phyloP scores from a whole-genome alignment of 208 protist species.

The Acanthamoeba culbertsoni region DNA sequence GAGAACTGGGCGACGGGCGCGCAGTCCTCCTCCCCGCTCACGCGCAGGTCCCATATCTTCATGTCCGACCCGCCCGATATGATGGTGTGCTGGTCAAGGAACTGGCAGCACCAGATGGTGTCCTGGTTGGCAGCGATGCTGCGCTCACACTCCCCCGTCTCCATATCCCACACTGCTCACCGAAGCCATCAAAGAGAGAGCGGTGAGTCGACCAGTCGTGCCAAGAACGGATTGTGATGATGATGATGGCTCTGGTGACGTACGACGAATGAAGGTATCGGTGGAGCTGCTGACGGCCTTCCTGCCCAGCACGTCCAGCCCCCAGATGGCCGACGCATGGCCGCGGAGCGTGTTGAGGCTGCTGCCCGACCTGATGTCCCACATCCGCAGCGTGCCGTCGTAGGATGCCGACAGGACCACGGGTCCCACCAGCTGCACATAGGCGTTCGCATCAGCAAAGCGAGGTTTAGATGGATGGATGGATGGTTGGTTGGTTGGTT shows the following conservation, averaged over 20 bases:
- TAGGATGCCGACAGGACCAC: background rate
- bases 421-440: background rate
- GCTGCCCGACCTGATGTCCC: background rate
- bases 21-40: background rate
- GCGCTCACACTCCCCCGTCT: background rate
- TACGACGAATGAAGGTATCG: conserved; percentile 12
- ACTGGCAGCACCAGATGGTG: conserved; percentile 28
- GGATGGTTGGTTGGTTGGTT: too few species aligned
- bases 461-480: too few species aligned
- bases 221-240: too few species aligned
- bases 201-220: too few species aligned
- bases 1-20: background rate
- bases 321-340: conserved; percentile 22
- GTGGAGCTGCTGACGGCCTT: background rate
- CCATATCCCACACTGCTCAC: conserved; percentile 40
- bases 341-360: background rate
- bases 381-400: background rate
- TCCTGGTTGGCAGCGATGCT: background rate
- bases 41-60: background rate
- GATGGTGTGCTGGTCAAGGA: background rate
- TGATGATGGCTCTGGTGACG: too few species aligned
- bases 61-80: background rate
- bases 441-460: too few species aligned
- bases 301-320: background rate
- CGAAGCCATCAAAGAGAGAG: too few species aligned